phyloP scores from a whole-genome alignment of 2,329 filamentous ascomycete species.

The Arthrobotrys musiformis region DNA sequence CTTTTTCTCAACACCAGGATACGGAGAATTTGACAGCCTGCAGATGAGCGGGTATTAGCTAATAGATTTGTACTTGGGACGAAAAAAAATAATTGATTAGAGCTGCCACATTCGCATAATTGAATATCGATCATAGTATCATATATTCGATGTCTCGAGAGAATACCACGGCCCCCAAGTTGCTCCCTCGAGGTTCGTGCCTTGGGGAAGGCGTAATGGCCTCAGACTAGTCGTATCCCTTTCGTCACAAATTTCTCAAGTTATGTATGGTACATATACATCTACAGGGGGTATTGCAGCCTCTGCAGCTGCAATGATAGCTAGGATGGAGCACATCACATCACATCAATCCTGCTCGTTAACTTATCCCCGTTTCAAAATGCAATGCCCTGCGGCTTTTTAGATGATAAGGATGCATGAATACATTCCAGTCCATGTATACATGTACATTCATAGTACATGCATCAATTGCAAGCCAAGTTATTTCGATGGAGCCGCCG shows the following conservation, averaged over 20 bases:
- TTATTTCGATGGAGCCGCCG: slow-evolving; percentile 19
- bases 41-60: slow-evolving; percentile 54
- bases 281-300: too few relatives aligned
- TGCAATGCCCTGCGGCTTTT: slow-evolving; percentile 14
- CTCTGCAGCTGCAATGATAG: background rate
- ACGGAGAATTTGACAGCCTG: slow-evolving; percentile 21
- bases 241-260: too few relatives aligned
- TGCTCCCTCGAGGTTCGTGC: background rate
- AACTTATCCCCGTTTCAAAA: slow-evolving; percentile 4
- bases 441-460: too few relatives aligned
- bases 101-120: background rate
- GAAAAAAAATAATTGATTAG: slow-evolving; percentile 23
- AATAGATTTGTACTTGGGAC: slow-evolving; percentile 54
- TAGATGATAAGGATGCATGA: slow-evolving; percentile 19
- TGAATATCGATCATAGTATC: background rate
- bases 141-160: background rate
- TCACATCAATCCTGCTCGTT: background rate
- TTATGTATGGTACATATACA: too few relatives aligned
- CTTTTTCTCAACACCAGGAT: slow-evolving; percentile 19
- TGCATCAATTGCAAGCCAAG: slow-evolving; percentile 9
- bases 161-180: background rate
- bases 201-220: background rate
- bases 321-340: too few relatives aligned
- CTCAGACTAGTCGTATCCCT: background rate
- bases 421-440: slow-evolving; percentile 32